Evolutionary conservation across 2,329 filamentous ascomycete genomes (phyloP).

Genomic region (Epichloe sp.): DNA sequence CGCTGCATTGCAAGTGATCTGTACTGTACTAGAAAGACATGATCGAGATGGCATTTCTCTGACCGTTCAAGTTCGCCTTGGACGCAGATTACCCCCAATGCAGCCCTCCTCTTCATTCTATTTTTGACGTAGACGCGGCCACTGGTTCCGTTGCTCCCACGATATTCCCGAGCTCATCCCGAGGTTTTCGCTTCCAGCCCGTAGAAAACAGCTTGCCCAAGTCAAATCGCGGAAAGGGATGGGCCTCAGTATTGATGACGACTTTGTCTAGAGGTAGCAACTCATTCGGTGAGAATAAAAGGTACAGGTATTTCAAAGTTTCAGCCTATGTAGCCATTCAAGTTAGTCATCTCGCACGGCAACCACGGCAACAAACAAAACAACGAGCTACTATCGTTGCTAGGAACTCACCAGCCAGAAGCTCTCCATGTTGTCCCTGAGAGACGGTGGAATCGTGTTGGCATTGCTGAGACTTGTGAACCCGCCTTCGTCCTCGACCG

Average conservation of each 20-base stretch:
- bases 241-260: slow-evolving; percentile 93
- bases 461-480: slow-evolving; percentile 76
- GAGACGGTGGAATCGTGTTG: slow-evolving; percentile 52
- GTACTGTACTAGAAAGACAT: neutral
- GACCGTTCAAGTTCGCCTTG: neutral
- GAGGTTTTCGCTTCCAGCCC: slow-evolving; percentile 63
- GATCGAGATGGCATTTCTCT: neutral
- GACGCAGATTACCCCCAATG: neutral
- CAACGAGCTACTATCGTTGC: neutral
- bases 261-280: slow-evolving; percentile 74
- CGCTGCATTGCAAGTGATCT: too few species aligned
- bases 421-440: slow-evolving; percentile 91
- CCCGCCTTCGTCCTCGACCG: slow-evolving; percentile 62
- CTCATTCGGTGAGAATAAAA: slow-evolving; percentile 77
- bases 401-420: slow-evolving; percentile 73
- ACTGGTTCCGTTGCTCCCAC: slow-evolving; percentile 7
- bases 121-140: neutral
- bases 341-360: slow-evolving; percentile 3
- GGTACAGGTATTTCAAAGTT: slow-evolving; percentile 94
- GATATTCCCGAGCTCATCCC: slow-evolving; percentile 33
- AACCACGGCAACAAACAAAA: neutral
- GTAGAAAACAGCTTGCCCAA: slow-evolving; percentile 65
- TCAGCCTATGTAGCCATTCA: slow-evolving; percentile 50
- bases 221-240: slow-evolving; percentile 78
- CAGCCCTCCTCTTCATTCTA: neutral